Base-by-base conservation (phyloP, 2,329 filamentous ascomycete genomes). In the Phoma sp. region DNA sequence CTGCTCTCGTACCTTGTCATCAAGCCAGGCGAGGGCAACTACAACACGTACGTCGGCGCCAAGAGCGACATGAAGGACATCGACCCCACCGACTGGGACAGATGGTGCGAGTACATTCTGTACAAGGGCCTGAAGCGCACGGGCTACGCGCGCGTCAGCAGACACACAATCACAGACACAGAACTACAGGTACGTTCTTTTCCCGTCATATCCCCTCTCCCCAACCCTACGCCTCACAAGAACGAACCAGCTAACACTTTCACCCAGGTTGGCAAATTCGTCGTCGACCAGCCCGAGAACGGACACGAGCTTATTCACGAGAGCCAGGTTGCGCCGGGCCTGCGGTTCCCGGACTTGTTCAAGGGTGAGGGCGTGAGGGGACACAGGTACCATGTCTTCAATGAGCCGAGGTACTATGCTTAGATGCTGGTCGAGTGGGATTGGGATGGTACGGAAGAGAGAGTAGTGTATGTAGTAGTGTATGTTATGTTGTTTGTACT, bases 51-150 rank as follows among this genome's bases (percentile, higher is more conserved):
- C 68, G 95, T 98, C 22, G 91, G 91, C 52, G 84, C 92, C 48
- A 80, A 81, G 54, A 96, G 90, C 55, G 91, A 92, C 9, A 99
- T 99, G 95, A 88, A 91, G 69, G 95, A 99, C 70, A 95, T 99
- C 44, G 95, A 99, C 70, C 85, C 88, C 0, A 88, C 82, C 3
- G 95, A 99, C 74, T 96, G 92, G 92, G 95, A 99, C 75, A 83
- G 95, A 51, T 99, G 95, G 95, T 99, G 95, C 80, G 94, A 99
- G 80, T 99, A 99, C 76, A 97, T 99, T 63, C 80, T 99, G 24
- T 99, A 92, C 82, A 97, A 97, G 81, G 88, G 88, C 12, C 78
- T 99, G 59, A 88, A 88, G 76, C 85, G 94, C 58, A 88, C 90
- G 0, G 94, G 92, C 1, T 99, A 99, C 74, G 95, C 95, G 4